phyloP scores from a whole-genome alignment of 306 rosid genomes.

The Trifolium dubium region DNA sequence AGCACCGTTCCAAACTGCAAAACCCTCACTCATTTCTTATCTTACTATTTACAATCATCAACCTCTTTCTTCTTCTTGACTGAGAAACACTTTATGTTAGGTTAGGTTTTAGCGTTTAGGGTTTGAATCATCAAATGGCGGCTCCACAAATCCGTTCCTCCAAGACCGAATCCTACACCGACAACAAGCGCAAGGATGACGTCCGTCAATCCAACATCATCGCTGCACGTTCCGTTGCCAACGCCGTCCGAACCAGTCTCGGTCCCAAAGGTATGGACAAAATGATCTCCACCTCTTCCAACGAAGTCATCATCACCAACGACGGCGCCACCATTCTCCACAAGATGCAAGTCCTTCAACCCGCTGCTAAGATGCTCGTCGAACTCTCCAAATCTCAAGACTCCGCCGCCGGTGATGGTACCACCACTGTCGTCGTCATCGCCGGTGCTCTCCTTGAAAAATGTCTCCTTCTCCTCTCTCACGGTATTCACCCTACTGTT shows the following conservation, averaged over 20 bases:
- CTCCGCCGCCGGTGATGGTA: constrained; percentile 92
- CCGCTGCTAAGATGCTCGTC: constrained; percentile 97
- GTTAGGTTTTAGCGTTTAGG: too few relatives aligned
- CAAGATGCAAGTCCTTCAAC: constrained; percentile 96
- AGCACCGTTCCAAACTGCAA: background rate
- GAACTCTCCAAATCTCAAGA: constrained; percentile 97
- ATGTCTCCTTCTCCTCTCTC: constrained; percentile 73
- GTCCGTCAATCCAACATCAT: constrained; percentile 84
- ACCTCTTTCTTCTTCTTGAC: too few relatives aligned
- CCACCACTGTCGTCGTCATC: constrained; percentile 93
- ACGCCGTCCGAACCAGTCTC: constrained; percentile 88
- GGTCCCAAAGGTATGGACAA: constrained; percentile 99
- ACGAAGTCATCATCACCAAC: constrained; percentile 95
- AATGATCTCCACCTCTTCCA: constrained; percentile 90
- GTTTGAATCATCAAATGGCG: constrained; percentile 59
- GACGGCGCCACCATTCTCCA: constrained; percentile 99
- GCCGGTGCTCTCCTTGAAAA: constrained; percentile 79
- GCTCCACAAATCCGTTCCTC: constrained; percentile 62
- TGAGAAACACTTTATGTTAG: too few relatives aligned
- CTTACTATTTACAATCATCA: too few relatives aligned
- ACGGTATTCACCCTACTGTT: constrained; percentile 89
- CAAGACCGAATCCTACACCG: constrained; percentile 85
- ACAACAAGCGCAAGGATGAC: constrained; percentile 99
- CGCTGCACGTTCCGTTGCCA: constrained; percentile 84
- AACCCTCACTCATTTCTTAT: background rate